Evolutionary conservation across 768 basidiomycete species (phyloP), one percentile per base, ranked within the genome.

Genomic region (Chalciporus sphaerocephalus): DNA sequence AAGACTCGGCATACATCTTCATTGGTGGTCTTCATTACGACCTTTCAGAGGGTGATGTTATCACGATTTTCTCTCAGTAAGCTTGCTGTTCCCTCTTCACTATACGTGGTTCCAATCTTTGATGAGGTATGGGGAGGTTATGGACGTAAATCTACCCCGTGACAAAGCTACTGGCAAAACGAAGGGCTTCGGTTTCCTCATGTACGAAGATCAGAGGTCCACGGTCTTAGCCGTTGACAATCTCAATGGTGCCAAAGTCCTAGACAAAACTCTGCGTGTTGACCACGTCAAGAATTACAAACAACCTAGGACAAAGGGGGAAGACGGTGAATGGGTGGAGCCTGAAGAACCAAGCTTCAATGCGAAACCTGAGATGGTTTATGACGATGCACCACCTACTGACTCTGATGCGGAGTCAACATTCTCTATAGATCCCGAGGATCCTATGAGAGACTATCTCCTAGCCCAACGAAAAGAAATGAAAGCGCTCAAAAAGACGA

Each of bases 161-260:
- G 92, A 96, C 71, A 94, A 93, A 61, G 76, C 85, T 44, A 95
- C 95, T 0, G 92, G 92, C 20, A 94, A 95, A 61, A 74, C 85
- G 0, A 83, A 72, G 59, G 96, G 96, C 2, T 99, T 98, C 63
- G 94, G 81, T 8, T 99, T 97, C 72, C 74, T 98, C 52, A 97
- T 98, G 96, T 99, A 98, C 66, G 92, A 95, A 68, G 93, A 99
- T 66, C 96, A 99, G 69, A 80, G 92, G 38, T 95, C 92, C 48
- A 99, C 96, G 6, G 66, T 97, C 40, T 76, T 99, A 39, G 96
- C 96, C 8, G 95, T 99, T 51, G 96, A 99, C 71, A 99, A 99
- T 71, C 82, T 99, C 67, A 98, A 96, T 59, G 96, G 96, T 33
- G 90, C 93, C 38, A 81, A 81, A 43, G 85, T 98, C 33, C 71